Evolutionary conservation across 2,329 filamentous ascomycete genomes (phyloP).

Genomic region (Aspergillus sergii): DNA sequence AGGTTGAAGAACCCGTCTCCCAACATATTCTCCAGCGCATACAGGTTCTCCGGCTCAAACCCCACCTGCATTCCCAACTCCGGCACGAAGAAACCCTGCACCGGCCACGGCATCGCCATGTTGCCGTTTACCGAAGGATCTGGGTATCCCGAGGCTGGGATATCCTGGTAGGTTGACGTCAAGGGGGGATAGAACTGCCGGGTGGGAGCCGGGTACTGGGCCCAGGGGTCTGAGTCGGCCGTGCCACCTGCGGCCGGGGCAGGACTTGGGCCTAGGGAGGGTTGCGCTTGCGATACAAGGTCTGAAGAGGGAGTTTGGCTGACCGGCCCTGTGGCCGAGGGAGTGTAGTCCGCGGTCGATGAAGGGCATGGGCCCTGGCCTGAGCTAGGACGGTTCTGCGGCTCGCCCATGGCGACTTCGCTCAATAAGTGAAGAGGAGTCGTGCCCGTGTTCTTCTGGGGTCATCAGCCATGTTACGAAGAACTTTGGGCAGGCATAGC

Average conservation of each 20-base stretch:
- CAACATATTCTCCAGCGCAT: constrained; percentile 35
- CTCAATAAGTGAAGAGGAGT: constrained; percentile 42
- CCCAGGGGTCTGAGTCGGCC: not conserved
- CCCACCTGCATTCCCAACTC: constrained; percentile 30
- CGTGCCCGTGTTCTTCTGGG: constrained; percentile 24
- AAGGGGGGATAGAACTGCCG: constrained; percentile 16
- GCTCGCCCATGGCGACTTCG: constrained; percentile 45
- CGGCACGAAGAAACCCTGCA: constrained; percentile 24
- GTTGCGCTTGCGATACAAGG: constrained; percentile 14
- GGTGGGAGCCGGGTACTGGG: constrained; percentile 6
- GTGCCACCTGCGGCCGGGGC: not conserved
- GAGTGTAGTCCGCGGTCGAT: constrained; percentile 17
- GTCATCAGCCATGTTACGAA: not conserved
- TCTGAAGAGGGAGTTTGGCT: constrained; percentile 14
- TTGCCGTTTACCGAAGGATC: constrained; percentile 17
- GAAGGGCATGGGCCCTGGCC: constrained; percentile 6
- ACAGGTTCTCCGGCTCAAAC: constrained; percentile 33
- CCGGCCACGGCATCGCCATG: constrained; percentile 21
- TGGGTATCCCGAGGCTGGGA: constrained; percentile 15
- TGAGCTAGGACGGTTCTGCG: constrained; percentile 16
- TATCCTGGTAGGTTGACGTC: constrained; percentile 11
- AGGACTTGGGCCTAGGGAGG: constrained; percentile 8
- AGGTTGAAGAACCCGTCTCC: constrained; percentile 36
- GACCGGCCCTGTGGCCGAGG: constrained; percentile 10
- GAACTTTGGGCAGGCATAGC: not conserved